Conservation (phyloP, 2,329 filamentous ascomycete species). For the Alternaria hordeiaustralica region DNA sequence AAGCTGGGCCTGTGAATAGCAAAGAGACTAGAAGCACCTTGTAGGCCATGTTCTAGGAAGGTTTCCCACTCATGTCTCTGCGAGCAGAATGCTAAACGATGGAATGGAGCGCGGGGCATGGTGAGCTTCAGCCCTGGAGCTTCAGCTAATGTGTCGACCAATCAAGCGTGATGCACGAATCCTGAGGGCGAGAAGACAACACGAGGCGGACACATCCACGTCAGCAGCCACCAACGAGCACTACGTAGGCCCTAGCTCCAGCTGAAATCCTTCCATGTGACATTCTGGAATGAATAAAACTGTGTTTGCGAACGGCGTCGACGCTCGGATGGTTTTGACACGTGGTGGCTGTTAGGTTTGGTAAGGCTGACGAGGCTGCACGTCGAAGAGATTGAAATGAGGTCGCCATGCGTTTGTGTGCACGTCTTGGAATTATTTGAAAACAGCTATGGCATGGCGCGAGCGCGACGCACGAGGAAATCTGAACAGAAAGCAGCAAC, state of each 20-base stretch:
- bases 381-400: not conserved
- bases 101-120: not conserved
- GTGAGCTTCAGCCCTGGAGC: not conserved
- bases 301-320: not conserved
- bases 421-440: no score
- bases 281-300: not conserved
- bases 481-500: not conserved
- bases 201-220: not conserved
- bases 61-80: no score
- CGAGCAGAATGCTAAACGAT: no score
- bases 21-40: not conserved
- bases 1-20: not conserved
- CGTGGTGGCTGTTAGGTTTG: not conserved
- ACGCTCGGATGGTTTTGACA: not conserved
- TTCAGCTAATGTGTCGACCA: not conserved
- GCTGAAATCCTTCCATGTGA: not conserved
- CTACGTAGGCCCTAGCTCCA: not conserved
- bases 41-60: not conserved
- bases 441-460: not conserved
- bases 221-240: not conserved
- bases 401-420: no score
- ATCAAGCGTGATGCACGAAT: not conserved
- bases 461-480: not conserved
- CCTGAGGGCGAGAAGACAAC: not conserved
- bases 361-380: not conserved